A percentile compares a stretch with the other conserved stretches of the same genome.
Evolutionary conservation across 2,329 filamentous ascomycete species (phyloP).

Genomic region (Colletotrichum gloeosporioides): DNA sequence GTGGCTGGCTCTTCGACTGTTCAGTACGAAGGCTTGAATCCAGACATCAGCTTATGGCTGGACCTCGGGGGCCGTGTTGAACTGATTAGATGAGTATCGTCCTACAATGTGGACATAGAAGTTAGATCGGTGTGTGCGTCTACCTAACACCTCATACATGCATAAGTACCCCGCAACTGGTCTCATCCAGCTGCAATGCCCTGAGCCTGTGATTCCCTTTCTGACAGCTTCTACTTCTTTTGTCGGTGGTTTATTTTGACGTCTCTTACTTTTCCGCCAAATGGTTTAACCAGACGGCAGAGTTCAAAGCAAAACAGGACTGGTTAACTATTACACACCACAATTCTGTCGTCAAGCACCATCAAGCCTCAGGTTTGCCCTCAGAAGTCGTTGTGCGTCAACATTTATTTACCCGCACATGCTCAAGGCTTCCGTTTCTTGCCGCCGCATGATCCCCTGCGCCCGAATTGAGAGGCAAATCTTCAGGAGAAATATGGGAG

Average conservation of each 20-base stretch:
- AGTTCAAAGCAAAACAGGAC: not conserved
- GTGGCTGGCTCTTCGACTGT: not conserved
- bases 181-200: not conserved
- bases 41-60: not conserved
- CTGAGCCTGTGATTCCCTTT: not conserved
- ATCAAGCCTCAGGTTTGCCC: not conserved
- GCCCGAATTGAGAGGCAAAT: constrained; percentile 10
- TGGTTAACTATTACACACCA: not conserved
- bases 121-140: not conserved
- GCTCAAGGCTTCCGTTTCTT: not conserved
- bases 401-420: not conserved
- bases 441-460: not conserved
- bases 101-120: not conserved
- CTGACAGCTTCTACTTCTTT: not conserved
- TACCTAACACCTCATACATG: not conserved
- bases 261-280: not conserved
- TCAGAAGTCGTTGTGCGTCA: not conserved
- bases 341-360: not conserved
- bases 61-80: not conserved
- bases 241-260: not conserved
- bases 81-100: not conserved
- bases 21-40: not conserved
- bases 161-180: not conserved
- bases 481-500: constrained; percentile 25
- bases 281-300: not conserved